Evolutionary conservation across 257 asterid genomes (phyloP).

Genomic region (Schizonepeta tenuifolia): DNA sequence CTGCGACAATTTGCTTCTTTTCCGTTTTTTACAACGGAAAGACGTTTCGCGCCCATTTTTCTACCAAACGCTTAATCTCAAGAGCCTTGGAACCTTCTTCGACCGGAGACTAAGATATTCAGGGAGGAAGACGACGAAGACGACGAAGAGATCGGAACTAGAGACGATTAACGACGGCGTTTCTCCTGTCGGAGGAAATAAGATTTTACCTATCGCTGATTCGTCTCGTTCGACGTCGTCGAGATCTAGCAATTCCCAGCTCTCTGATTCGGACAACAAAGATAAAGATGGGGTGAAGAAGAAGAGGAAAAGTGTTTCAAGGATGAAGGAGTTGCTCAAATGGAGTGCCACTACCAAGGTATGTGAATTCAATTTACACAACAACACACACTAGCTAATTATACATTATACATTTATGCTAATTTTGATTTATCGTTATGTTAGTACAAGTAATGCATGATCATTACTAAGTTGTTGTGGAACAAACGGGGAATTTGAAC

Average conservation of each 20-base stretch:
- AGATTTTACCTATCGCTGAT: slow-evolving; percentile 62
- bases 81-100: slow-evolving; percentile 35
- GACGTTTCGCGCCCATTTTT: slow-evolving; percentile 55
- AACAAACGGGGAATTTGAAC: too few relatives aligned
- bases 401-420: too few relatives aligned
- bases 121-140: slow-evolving; percentile 10
- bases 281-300: slow-evolving; percentile 51
- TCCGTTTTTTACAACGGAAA: slow-evolving; percentile 34
- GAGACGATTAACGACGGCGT: background rate
- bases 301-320: slow-evolving; percentile 48
- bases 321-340: slow-evolving; percentile 72
- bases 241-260: too few relatives aligned
- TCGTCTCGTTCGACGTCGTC: background rate
- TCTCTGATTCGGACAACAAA: slow-evolving; percentile 37
- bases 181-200: slow-evolving; percentile 39
- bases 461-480: too few relatives aligned
- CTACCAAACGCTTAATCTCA: slow-evolving; percentile 48
- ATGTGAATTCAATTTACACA: background rate
- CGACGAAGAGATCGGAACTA: slow-evolving; percentile 43
- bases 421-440: too few relatives aligned
- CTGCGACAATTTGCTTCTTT: slow-evolving; percentile 42
- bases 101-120: slow-evolving; percentile 27
- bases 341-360: slow-evolving; percentile 83
- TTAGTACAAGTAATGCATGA: too few relatives aligned
- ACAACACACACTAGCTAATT: too few relatives aligned